phyloP scores from a whole-genome alignment of 768 basidiomycete genomes.

The Mycena chlorophos region DNA sequence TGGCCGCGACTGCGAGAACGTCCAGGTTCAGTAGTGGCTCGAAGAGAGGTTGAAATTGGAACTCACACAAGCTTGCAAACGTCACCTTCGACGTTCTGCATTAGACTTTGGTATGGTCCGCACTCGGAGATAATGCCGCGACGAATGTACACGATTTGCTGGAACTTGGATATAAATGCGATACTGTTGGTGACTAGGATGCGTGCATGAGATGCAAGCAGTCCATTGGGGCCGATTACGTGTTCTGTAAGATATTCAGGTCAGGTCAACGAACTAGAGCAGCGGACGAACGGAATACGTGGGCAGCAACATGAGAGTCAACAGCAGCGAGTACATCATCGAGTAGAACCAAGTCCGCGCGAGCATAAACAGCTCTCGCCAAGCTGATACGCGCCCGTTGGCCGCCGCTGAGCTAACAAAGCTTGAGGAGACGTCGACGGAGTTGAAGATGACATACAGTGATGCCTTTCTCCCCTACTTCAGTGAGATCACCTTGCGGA shows the following conservation, averaged over 20 bases:
- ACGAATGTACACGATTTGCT: conserved; percentile 72
- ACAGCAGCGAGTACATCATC: conserved; percentile 90
- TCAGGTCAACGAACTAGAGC: not conserved
- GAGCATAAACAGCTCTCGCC: conserved; percentile 87
- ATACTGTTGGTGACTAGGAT: conserved; percentile 87
- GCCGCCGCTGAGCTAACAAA: conserved; percentile 69
- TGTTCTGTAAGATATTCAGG: conserved; percentile 49
- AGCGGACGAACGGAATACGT: conserved; percentile 65
- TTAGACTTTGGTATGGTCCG: conserved; percentile 62
- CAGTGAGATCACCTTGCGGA: conserved; percentile 78
- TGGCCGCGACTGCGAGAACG: conserved; percentile 38
- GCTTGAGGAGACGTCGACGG: not conserved
- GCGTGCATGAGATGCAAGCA: conserved; percentile 81
- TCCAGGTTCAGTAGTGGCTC: too few species aligned
- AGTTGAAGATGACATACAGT: conserved; percentile 40
- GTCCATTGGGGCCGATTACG: conserved; percentile 82
- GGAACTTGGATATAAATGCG: conserved; percentile 77
- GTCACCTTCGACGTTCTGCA: conserved; percentile 62
- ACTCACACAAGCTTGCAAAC: conserved; percentile 76
- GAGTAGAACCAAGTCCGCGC: conserved; percentile 83
- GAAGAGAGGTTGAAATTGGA: not conserved
- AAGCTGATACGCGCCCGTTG: conserved; percentile 82
- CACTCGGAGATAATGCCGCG: conserved; percentile 80
- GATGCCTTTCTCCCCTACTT: conserved; percentile 82
- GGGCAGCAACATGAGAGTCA: conserved; percentile 84